Evolutionary conservation across 352 stramenopile species (phyloP), one percentile per base, ranked within the genome.

Genomic region (Phytophthora pinifolia): DNA sequence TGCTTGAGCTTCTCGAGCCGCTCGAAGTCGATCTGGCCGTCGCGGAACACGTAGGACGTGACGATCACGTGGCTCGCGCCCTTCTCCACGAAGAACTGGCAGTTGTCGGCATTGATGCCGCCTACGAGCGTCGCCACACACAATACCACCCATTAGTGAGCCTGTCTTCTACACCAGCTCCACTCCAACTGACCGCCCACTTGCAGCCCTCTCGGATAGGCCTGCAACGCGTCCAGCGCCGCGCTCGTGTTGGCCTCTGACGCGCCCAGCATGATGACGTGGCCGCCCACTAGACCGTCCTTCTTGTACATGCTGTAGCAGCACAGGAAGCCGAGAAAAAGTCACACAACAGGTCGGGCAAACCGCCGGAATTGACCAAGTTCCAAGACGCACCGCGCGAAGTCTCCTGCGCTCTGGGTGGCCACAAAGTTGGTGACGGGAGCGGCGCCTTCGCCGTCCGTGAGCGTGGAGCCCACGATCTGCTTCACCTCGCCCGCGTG

Each of bases 11-110:
- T 76, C n/a, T 79, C 57, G 13, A 96, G 74, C 14, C 78, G 68
- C 13, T 85, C 70, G 53, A 79, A 90, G 65, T 97, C 86, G 46
- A 99, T 97, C 59, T 91, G 54, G 6, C 96, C 94, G 41, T 97
- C 81, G 15, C 88, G 79, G 69, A 99, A 99, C 10, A 99, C 92
- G 64, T 96, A 98, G 34, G 91, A 98, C 30, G 97, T 99, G 43
- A 99, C 94, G 65, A 99, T 99, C 17, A 99, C 92, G 67, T 99
- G 96, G 34, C 88, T 98, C n/a, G 97, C 97, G 13, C 96, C 96
- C 20, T 88, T 82, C 31, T 98, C 86, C 30, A 99, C 72, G 74
- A 96, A 99, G 62, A 96, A 85, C 22, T 74, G 53, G 31, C 94
- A 97, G 61, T 98, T 99, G 8, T 94, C 76, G n/a, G 88, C 69